These are phyloP conservation scores for Xerophyta viscosa DNA, from an alignment of 106 monocot genomes.

Conservation along the genomic window DNA sequence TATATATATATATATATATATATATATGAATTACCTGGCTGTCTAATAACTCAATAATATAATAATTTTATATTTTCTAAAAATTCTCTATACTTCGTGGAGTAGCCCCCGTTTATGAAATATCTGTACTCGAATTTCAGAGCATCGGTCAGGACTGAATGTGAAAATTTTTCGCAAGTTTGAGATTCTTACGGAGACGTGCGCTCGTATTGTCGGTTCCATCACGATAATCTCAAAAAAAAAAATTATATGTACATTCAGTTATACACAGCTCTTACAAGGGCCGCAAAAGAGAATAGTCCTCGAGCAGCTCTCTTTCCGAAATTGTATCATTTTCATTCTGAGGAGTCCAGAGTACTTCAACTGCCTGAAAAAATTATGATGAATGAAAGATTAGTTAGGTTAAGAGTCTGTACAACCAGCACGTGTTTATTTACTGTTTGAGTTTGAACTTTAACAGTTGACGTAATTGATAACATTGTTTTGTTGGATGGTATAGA, in stretches of 20 bases:
- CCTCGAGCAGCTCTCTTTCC: slow-evolving; percentile 81
- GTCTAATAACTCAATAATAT: too few relatives aligned
- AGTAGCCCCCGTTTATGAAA: too few relatives aligned
- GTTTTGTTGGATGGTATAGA: slow-evolving; percentile 66
- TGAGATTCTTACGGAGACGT: too few relatives aligned
- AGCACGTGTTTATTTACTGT: not conserved
- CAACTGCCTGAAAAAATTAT: slow-evolving; percentile 65
- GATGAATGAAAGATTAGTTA: too few relatives aligned
- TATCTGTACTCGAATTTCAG: too few relatives aligned
- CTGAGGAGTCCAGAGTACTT: slow-evolving; percentile 95
- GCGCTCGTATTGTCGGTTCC: too few relatives aligned
- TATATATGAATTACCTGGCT: not conserved
- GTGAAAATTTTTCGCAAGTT: too few relatives aligned
- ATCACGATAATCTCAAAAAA: too few relatives aligned
- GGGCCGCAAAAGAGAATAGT: slow-evolving; percentile 83
- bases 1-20: not conserved
- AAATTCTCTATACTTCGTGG: too few relatives aligned
- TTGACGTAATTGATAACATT: slow-evolving; percentile 31
- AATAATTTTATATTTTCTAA: too few relatives aligned
- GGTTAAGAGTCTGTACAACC: not conserved
- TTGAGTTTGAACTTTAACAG: too few relatives aligned
- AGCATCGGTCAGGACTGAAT: too few relatives aligned
- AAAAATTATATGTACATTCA: not conserved
- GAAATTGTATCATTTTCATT: slow-evolving; percentile 83
- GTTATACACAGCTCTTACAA: not conserved